These are phyloP conservation scores for Tylopilus rubrobrunneus DNA, from an alignment of 768 basidiomycete species.

Conservation along the genomic window DNA sequence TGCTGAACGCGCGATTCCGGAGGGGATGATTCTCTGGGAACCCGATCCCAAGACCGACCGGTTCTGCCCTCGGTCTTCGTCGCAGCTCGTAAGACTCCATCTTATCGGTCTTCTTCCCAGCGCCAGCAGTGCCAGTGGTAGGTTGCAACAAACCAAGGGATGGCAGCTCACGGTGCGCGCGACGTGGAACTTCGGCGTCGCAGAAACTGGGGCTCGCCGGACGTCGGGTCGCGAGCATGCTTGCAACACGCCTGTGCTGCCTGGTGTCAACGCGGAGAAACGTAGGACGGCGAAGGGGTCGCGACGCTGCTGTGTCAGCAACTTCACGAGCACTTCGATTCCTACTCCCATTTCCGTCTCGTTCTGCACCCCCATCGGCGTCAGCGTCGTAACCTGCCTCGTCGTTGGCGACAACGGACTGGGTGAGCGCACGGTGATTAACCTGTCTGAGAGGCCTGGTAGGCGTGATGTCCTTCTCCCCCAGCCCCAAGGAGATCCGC, in stretches of 20 bases:
- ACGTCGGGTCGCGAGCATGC: conserved; percentile 19
- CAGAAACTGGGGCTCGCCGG: background rate
- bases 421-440: background rate
- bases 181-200: background rate
- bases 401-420: conserved; percentile 2
- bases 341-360: background rate
- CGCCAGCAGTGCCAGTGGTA: too few relatives aligned
- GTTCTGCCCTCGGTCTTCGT: conserved; percentile 7
- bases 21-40: conserved; percentile 25
- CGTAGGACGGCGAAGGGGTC: conserved; percentile 6
- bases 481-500: background rate
- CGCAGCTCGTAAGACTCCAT: conserved; percentile 15
- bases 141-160: background rate
- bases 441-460: background rate
- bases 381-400: conserved; percentile 28
- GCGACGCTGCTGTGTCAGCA: background rate
- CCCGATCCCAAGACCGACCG: conserved; percentile 24
- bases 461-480: background rate
- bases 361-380: conserved; percentile 5
- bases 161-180: background rate
- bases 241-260: conserved; percentile 24
- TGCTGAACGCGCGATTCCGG: conserved; percentile 15
- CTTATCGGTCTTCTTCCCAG: background rate
- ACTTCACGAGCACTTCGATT: background rate
- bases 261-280: conserved; percentile 24